Evolutionary conservation across 108 stramenopile species (phyloP).

Genomic region (Ochromonas danica): DNA sequence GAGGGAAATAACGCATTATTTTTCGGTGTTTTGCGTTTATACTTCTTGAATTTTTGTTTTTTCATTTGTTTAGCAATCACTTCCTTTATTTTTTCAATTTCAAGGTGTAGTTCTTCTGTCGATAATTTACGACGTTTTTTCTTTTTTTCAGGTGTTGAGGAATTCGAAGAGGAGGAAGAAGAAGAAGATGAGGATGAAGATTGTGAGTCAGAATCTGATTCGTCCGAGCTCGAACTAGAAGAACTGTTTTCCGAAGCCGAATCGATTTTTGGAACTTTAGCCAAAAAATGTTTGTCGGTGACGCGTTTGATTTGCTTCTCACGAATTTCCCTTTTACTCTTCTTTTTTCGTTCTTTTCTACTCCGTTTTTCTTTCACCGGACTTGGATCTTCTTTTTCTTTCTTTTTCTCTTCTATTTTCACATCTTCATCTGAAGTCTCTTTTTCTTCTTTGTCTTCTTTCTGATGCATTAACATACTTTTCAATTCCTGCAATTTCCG

Average conservation of each 20-base stretch:
- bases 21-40: slow-evolving; percentile 16
- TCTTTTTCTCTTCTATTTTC: slow-evolving; percentile 17
- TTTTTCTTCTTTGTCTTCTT: slow-evolving; percentile 17
- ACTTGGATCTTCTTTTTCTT: slow-evolving; percentile 17
- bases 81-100: slow-evolving; percentile 18
- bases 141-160: slow-evolving; percentile 15
- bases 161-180: slow-evolving; percentile 15
- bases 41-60: slow-evolving; percentile 17
- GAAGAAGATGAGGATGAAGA: slow-evolving; percentile 15
- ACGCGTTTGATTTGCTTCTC: slow-evolving; percentile 15
- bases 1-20: slow-evolving; percentile 16
- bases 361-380: slow-evolving; percentile 14
- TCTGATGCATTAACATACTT: slow-evolving; percentile 17
- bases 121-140: slow-evolving; percentile 17
- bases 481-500: slow-evolving; percentile 15
- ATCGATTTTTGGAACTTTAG: slow-evolving; percentile 17
- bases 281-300: slow-evolving; percentile 15
- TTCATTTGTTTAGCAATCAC: slow-evolving; percentile 17
- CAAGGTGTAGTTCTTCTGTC: slow-evolving; percentile 15
- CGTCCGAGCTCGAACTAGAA: slow-evolving; percentile 13
- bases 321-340: slow-evolving; percentile 16
- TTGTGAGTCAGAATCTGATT: slow-evolving; percentile 16
- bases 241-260: slow-evolving; percentile 14
- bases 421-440: slow-evolving; percentile 15
- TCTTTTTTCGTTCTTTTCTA: slow-evolving; percentile 17